These are phyloP conservation scores for Tolypocladium ovalisporum DNA, from an alignment of 2,329 filamentous ascomycete species.

Conservation along the genomic window DNA sequence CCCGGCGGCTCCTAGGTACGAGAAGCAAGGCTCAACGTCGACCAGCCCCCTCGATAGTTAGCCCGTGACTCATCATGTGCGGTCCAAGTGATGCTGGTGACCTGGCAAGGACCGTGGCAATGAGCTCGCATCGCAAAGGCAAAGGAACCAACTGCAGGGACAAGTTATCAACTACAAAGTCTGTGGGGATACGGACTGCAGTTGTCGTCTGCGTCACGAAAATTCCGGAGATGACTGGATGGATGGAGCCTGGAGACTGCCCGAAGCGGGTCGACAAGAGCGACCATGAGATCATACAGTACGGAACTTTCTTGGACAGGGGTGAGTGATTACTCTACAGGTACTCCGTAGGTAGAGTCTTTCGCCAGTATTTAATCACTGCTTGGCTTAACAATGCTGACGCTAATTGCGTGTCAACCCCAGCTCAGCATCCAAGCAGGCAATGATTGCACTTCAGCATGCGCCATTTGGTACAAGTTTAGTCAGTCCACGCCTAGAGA, in stretches of 20 bases:
- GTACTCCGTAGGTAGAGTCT: too few relatives aligned
- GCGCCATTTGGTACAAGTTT: too few relatives aligned
- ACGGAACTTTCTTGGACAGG: slow-evolving; percentile 1
- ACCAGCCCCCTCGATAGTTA: neutral
- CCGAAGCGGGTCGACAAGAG: slow-evolving; percentile 1
- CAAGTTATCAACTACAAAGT: neutral
- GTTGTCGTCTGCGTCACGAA: neutral
- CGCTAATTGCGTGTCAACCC: neutral
- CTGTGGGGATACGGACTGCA: neutral
- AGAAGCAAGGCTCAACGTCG: neutral
- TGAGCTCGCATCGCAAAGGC: neutral
- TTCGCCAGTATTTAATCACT: too few relatives aligned
- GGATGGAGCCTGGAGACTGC: neutral
- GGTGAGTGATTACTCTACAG: neutral
- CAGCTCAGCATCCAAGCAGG: neutral
- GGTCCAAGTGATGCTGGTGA: neutral
- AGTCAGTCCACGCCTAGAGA: neutral
- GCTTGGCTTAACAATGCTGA: neutral
- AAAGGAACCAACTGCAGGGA: neutral
- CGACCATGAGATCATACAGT: slow-evolving; percentile 6
- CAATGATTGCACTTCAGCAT: too few relatives aligned
- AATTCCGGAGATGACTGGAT: slow-evolving; percentile 5
- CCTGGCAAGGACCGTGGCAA: neutral
- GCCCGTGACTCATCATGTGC: neutral
- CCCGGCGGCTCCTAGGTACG: neutral